These are phyloP conservation scores for Penicillium sp. DNA, from an alignment of 2,329 filamentous ascomycete genomes.

Conservation along the genomic window DNA sequence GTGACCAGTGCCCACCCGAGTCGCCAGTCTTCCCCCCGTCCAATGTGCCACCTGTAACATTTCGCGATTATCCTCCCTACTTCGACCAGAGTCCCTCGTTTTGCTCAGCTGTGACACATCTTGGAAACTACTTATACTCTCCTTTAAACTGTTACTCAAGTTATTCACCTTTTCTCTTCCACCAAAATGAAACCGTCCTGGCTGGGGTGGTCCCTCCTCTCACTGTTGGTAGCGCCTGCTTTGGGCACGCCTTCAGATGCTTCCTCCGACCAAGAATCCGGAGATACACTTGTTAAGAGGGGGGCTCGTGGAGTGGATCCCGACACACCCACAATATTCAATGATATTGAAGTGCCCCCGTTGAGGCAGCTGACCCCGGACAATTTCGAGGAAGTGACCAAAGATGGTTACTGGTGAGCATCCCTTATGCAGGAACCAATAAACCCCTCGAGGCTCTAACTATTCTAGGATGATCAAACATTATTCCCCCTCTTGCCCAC, in stretches of 20 bases:
- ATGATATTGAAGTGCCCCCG: constrained; percentile 52
- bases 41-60: constrained; percentile 35
- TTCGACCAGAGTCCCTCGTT: constrained; percentile 26
- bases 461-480: constrained; percentile 51
- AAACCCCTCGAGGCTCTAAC: constrained; percentile 15
- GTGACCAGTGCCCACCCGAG: constrained; percentile 13
- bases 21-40: constrained; percentile 18
- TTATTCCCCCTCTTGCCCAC: constrained; percentile 56
- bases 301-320: constrained; percentile 20
- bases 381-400: constrained; percentile 49
- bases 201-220: constrained; percentile 39
- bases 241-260: constrained; percentile 30
- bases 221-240: constrained; percentile 35
- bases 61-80: constrained; percentile 16
- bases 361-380: constrained; percentile 50
- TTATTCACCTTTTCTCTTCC: constrained; percentile 16
- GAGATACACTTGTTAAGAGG: constrained; percentile 30
- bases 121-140: constrained; percentile 10
- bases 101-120: constrained; percentile 5
- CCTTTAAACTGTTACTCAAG: constrained; percentile 4
- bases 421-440: not conserved
- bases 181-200: constrained; percentile 40
- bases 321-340: constrained; percentile 40
- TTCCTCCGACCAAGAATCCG: constrained; percentile 14
- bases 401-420: constrained; percentile 52